Base-by-base conservation (phyloP, 768 basidiomycete genomes). In the Solioccasus polychromus region DNA sequence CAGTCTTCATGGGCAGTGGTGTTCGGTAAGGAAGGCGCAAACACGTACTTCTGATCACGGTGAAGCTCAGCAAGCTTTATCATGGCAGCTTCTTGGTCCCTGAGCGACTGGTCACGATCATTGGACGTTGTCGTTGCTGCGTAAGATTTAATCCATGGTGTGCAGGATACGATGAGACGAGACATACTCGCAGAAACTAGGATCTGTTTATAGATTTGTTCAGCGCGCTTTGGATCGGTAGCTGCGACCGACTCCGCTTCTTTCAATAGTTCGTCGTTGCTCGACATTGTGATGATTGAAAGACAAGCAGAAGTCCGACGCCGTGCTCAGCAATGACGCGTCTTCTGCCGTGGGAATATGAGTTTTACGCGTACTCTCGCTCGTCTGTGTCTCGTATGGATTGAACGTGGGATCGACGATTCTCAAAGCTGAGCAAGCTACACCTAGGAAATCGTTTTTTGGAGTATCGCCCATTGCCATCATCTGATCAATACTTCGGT, bases 51-150 rank as follows among this genome's bases (percentile, higher is more conserved):
- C 63, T 90, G 79, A 64, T 93, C 89, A 38, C 89, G 76, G 64
- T 95, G 90, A 9, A 94, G 75, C 61, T 87, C 82, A 2, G 90
- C 93, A 2, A 98, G 82, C 60, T 86, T 87, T 17, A 92, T 73
- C 42, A 97, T 72, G 3, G 93, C 92, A 0, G 73, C 70, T 62
- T 96, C 94, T 66, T 97, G 92, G 56, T 92, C 82, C 29, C 85
- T 69, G 8, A 93, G 70, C 15, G 67, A 72, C 53, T 82, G 77
- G 12, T 85, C 78, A 48, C 71, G 70, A 29, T 80, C 77, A 22
- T 59, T 56, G 41, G 63, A 66, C 44, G 59, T 45, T 35, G 62
- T 55, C 17, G 61, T 50, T 43, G 65, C 62, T 32, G 66, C 74
- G 63, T 67, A 54, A 9, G 59, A n/a, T n/a, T n/a, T n/a, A n/a